These are phyloP conservation scores for Chrysanthemum seticuspe DNA, from an alignment of 129 eudicot genomes.

Conservation along the genomic window DNA sequence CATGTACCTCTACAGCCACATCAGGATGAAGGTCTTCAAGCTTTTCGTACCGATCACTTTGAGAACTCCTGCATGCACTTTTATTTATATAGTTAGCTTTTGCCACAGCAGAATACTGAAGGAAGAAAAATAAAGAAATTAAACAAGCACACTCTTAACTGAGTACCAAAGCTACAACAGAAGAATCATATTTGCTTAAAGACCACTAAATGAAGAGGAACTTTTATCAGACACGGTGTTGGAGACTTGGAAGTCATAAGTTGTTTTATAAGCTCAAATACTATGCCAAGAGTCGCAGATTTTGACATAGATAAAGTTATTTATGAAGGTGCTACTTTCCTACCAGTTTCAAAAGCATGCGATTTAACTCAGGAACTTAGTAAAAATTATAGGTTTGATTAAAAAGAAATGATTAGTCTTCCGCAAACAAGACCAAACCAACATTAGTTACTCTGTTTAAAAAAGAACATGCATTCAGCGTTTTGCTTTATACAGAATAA, in stretches of 20 bases:
- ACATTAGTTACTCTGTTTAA: neutral
- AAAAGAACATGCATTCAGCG: neutral
- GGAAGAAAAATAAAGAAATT: neutral
- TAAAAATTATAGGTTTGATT: neutral
- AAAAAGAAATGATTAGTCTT: neutral
- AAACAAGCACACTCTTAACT: neutral
- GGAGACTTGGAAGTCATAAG: slow-evolving; percentile 9
- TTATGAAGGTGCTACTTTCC: neutral
- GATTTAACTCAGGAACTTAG: neutral
- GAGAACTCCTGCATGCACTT: slow-evolving; percentile 40
- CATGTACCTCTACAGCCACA: slow-evolving; percentile 64
- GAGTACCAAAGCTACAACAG: neutral
- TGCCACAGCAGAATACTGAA: neutral
- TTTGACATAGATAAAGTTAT: neutral
- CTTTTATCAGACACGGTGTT: neutral
- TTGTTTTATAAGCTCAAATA: neutral
- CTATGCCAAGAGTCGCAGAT: neutral
- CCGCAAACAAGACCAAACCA: neutral
- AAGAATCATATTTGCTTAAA: neutral
- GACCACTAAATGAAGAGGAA: neutral
- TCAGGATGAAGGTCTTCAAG: slow-evolving; percentile 73
- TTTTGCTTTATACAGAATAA: neutral
- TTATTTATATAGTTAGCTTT: slow-evolving; percentile 3
- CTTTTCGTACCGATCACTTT: slow-evolving; percentile 38
- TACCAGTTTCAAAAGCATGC: neutral